A percentile compares a stretch with the other conserved stretches of the same genome.
These are phyloP conservation scores for Monosporascus sp. DNA, from an alignment of 2,329 filamentous ascomycete genomes.

Conservation along the genomic window DNA sequence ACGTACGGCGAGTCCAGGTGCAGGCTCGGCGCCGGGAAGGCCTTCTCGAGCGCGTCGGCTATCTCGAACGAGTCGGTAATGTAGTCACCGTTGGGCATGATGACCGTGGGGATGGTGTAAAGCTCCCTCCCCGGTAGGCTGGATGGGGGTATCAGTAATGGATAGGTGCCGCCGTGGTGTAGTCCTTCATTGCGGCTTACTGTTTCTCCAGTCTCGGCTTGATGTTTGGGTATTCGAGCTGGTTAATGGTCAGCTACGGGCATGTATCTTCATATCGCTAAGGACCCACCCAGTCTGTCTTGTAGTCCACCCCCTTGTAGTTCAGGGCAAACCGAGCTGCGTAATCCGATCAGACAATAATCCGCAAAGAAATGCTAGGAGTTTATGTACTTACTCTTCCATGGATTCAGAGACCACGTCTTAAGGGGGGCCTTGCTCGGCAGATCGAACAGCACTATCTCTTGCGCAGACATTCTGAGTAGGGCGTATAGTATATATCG, in stretches of 20 bases:
- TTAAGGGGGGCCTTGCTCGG: constrained; percentile 44
- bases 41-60: constrained; percentile 50
- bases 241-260: not conserved
- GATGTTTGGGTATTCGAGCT: constrained; percentile 62
- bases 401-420: constrained; percentile 64
- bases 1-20: constrained; percentile 50
- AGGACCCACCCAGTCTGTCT: constrained; percentile 55
- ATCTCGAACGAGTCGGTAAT: constrained; percentile 62
- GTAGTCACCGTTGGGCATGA: constrained; percentile 45
- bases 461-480: constrained; percentile 13
- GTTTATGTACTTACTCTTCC: constrained; percentile 53
- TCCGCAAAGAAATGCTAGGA: not conserved
- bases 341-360: constrained; percentile 6
- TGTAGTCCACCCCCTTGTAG: constrained; percentile 62
- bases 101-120: constrained; percentile 29
- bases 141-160: constrained; percentile 24
- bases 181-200: constrained; percentile 31
- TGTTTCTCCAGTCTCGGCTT: constrained; percentile 48
- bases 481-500: not conserved
- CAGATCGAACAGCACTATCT: constrained; percentile 57
- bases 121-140: constrained; percentile 35
- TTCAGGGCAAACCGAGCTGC: constrained; percentile 61
- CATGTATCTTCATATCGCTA: not conserved
- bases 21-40: constrained; percentile 52
- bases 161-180: not conserved